A percentile compares a stretch with the other conserved stretches of the same genome.
These are phyloP conservation scores for Manihot esculenta DNA, from an alignment of 441 rosid species.

Conservation along the genomic window DNA sequence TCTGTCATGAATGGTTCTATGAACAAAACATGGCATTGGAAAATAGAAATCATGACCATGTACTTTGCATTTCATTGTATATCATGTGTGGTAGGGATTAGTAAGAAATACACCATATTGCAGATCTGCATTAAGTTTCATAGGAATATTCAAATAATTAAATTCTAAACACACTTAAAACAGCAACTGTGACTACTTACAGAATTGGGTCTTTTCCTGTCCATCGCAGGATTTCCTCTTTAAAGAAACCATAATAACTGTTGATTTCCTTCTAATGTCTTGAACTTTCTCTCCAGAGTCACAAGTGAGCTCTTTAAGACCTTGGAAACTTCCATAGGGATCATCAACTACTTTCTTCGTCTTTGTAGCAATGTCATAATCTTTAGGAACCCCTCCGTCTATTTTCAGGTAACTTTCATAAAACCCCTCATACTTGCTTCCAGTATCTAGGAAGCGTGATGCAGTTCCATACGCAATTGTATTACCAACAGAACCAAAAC, in stretches of 20 bases:
- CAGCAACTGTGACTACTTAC: conserved; percentile 32
- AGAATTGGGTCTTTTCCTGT: conserved; percentile 40
- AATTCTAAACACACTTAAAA: too few species aligned
- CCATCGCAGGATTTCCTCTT: conserved; percentile 63
- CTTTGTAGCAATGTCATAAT: conserved; percentile 21
- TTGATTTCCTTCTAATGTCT: conserved; percentile 52
- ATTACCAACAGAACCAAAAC: conserved; percentile 40
- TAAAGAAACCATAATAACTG: conserved; percentile 62
- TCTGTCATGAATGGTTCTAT: neutral
- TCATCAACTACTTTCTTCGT: conserved; percentile 47
- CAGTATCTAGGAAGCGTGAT: conserved; percentile 34
- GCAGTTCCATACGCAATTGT: conserved; percentile 49
- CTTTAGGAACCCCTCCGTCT: conserved; percentile 40
- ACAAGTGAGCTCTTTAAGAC: conserved; percentile 34
- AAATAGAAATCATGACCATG: too few species aligned
- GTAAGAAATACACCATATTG: too few species aligned
- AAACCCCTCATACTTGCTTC: conserved; percentile 46
- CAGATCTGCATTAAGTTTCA: too few species aligned
- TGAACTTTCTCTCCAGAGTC: conserved; percentile 43
- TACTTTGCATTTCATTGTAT: too few species aligned
- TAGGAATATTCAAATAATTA: too few species aligned
- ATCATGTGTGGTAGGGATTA: too few species aligned
- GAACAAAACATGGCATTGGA: too few species aligned
- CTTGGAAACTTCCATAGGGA: conserved; percentile 36
- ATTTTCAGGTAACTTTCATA: conserved; percentile 56